Evolutionary conservation across 2,329 filamentous ascomycete genomes (phyloP), one percentile per base, ranked within the genome.

Genomic region (Colletotrichum sublineola): DNA sequence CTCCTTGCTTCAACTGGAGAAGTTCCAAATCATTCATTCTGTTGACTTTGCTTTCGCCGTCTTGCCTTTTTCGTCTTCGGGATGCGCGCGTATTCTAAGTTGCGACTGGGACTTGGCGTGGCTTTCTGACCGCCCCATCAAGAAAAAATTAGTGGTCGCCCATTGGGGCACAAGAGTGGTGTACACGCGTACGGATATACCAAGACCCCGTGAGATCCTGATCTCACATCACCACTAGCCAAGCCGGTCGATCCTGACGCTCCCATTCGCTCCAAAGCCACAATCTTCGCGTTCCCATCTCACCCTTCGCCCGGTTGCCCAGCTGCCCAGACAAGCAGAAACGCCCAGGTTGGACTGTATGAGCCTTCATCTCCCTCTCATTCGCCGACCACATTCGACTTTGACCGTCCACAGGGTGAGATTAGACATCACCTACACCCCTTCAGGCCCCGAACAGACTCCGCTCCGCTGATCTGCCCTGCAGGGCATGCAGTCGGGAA

Each of bases 211-310:
- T 38, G 36, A 3, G 42, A 61, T 60, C 66, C 52, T 46, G 38
- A 33, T 52, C 66, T 72, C 69, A 48, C 69, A 69, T 64, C 66
- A 63, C 57, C 52, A 69, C 52, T 53, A 72, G 69, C 66, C 60
- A 24, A 69, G 53, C 69, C 69, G 69, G 40, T 58, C 40, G 46
- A 69, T 72, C 69, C 69, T 60, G 55, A 40, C 31, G n/a, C 24
- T 72, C 38, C 63, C 24, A 72, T 72, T 72, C 66, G 69, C 40
- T 55, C 66, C 60, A 55, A 52, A 60, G 66, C 69, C 69, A 69
- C 53, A 48, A 69, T 60, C 42, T 64, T 66, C 69, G 66, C 69
- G 69, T 60, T 61, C 55, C 36, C 60, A 61, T 60, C 66, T 31
- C 65, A 33, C 53, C 64, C 42, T 57, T 18, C 53, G 20, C 48